Base-by-base conservation (phyloP, 2,329 filamentous ascomycete species). In the Hansfordia pulvinata region DNA sequence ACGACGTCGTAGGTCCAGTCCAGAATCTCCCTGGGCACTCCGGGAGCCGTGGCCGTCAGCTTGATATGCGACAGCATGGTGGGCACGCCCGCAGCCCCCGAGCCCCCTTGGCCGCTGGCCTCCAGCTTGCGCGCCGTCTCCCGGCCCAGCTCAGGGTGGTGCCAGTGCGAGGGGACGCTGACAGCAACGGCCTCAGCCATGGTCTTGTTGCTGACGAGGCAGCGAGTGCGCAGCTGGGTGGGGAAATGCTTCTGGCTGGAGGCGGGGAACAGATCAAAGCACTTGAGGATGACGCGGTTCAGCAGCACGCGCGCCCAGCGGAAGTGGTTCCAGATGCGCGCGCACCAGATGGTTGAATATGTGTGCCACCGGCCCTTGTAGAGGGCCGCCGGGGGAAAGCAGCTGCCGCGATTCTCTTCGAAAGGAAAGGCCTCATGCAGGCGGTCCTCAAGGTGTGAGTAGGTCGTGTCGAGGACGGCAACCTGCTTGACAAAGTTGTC, bases 251-350 rank as follows among this genome's bases (percentile, higher is more conserved):
- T 36, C 4, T 36, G 32, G 25, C 52, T 51, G 4, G 56, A 60
- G 6, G 38, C 26, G 0, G 62, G 62, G 28, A 53, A 56, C 1
- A 39, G 40, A 20, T 46, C 44, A 5, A 46, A 43, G 17, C 56
- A 41, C 8, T 53, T 50, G 8, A 66, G 43, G 9, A 75, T 56
- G 21, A 57, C 52, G 33, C 70, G 58, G 39, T 58, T 62, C 10
- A 60, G 41, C 8, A 73, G 44, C 14, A 72, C 61, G n/a, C 66
- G 61, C 6, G 58, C 56, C 56, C 66, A 71, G 14, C 71, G 65
- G 36, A 65, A 71, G 35, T 74, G 62, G 32, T 66, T 69, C 65
- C 65, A 75, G 20, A 66, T 54, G 14, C 63, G 57, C 7, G 61
- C 64, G 11, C 58, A 49, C 55, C 61, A 69, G 29, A 69, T 58